Percentiles rank a stretch among this genome's conserved stretches.
Evolutionary conservation across 108 stramenopile species (phyloP).

Genomic region (Skeletonema menzelii): DNA sequence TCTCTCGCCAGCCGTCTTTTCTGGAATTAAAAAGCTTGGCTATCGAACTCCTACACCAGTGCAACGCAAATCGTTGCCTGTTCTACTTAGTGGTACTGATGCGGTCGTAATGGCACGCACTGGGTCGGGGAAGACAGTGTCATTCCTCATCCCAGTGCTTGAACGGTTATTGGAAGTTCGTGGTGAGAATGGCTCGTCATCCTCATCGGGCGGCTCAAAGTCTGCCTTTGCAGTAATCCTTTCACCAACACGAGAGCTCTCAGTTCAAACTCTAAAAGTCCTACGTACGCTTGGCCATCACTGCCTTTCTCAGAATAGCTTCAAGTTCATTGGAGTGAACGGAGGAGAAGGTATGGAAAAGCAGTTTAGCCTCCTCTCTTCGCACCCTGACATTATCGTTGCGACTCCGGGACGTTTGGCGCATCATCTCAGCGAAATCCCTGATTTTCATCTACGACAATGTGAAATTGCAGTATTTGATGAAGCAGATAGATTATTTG

Average conservation of each 20-base stretch:
- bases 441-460: conserved; percentile 80
- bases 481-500: conserved; percentile 98
- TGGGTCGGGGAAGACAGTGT: conserved; percentile 95
- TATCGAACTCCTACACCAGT: conserved; percentile 97
- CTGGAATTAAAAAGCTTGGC: conserved; percentile 91
- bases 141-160: conserved; percentile 94
- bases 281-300: conserved; percentile 80
- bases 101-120: conserved; percentile 96
- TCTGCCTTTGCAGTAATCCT: conserved; percentile 81
- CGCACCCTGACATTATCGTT: conserved; percentile 94
- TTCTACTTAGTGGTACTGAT: conserved; percentile 88
- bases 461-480: conserved; percentile 94
- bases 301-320: conserved; percentile 22
- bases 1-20: conserved; percentile 70
- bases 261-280: conserved; percentile 90
- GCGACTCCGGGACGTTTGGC: conserved; percentile 98
- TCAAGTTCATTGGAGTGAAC: conserved; percentile 88
- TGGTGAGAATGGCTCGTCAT: conserved; percentile 31
- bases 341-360: conserved; percentile 97
- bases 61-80: conserved; percentile 94
- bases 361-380: conserved; percentile 90
- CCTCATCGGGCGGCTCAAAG: conserved; percentile 6
- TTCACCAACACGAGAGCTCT: conserved; percentile 96
- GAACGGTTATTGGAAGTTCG: conserved; percentile 66
- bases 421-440: conserved; percentile 96